A percentile compares a stretch with the other conserved stretches of the same genome.
These are phyloP conservation scores for Phialophora expanda DNA, from an alignment of 2,329 filamentous ascomycete species.

Conservation along the genomic window DNA sequence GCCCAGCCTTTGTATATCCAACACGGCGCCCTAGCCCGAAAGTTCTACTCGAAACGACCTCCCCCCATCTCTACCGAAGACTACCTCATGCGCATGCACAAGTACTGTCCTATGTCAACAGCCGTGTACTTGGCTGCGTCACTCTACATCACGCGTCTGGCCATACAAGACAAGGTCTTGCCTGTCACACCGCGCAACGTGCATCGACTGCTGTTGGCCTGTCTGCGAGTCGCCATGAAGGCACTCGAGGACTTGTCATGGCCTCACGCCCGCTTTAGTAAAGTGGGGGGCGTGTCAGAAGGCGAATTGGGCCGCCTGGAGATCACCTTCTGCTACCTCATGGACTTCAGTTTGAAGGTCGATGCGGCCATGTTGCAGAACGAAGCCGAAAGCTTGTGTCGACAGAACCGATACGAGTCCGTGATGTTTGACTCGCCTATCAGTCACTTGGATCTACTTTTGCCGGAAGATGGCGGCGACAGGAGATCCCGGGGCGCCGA, in stretches of 20 bases:
- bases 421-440: conserved; percentile 25
- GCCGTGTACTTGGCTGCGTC: conserved; percentile 91
- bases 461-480: conserved; percentile 28
- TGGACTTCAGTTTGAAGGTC: conserved; percentile 79
- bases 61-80: conserved; percentile 82
- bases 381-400: conserved; percentile 54
- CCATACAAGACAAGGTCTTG: conserved; percentile 76
- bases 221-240: conserved; percentile 88
- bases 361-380: conserved; percentile 60
- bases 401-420: conserved; percentile 40
- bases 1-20: conserved; percentile 76
- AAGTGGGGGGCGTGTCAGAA: conserved; percentile 85
- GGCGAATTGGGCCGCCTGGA: conserved; percentile 81
- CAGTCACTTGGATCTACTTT: conserved; percentile 25
- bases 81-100: conserved; percentile 84
- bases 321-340: conserved; percentile 84
- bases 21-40: conserved; percentile 82
- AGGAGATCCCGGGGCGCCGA: conserved; percentile 30
- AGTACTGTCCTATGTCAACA: conserved; percentile 90
- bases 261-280: conserved; percentile 79
- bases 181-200: conserved; percentile 82
- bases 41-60: conserved; percentile 88
- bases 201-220: conserved; percentile 83
- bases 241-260: conserved; percentile 91
- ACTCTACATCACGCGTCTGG: conserved; percentile 82